A percentile compares a stretch with the other conserved stretches of the same genome.
These are phyloP conservation scores for Penicillium italicum DNA, from an alignment of 2,329 filamentous ascomycete genomes.

Conservation along the genomic window DNA sequence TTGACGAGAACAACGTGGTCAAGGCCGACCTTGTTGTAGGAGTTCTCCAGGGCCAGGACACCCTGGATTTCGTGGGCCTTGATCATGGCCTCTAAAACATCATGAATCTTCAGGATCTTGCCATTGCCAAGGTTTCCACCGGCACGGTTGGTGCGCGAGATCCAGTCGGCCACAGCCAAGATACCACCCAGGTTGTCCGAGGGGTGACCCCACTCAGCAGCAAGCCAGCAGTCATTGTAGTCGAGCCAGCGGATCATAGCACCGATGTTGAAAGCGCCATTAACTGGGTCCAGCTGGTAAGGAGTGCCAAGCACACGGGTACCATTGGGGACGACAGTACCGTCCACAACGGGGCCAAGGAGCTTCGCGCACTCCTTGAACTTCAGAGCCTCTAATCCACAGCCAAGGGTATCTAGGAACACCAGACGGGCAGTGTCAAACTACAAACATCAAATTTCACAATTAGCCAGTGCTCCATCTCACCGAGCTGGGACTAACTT, in stretches of 20 bases:
- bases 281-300: conserved; percentile 92
- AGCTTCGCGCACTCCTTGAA: conserved; percentile 97
- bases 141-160: conserved; percentile 87
- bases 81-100: conserved; percentile 96
- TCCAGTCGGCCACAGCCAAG: conserved; percentile 94
- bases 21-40: conserved; percentile 96
- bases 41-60: conserved; percentile 93
- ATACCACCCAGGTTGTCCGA: conserved; percentile 98
- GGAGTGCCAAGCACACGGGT: conserved; percentile 86
- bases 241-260: conserved; percentile 99
- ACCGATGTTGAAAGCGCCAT: conserved; percentile 97
- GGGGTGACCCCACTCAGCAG: conserved; percentile 97
- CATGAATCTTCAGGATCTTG: conserved; percentile 81
- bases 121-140: conserved; percentile 67
- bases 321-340: conserved; percentile 87
- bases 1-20: conserved; percentile 99
- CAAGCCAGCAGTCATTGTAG: conserved; percentile 99
- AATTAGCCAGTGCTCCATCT: background rate
- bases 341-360: conserved; percentile 84
- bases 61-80: conserved; percentile 99
- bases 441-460: conserved; percentile 19
- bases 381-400: conserved; percentile 88
- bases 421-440: conserved; percentile 96
- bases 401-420: conserved; percentile 94
- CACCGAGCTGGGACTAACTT: conserved; percentile 38